These are phyloP conservation scores for Colletotrichum endophyticum DNA, from an alignment of 2,329 filamentous ascomycete genomes.

Conservation along the genomic window DNA sequence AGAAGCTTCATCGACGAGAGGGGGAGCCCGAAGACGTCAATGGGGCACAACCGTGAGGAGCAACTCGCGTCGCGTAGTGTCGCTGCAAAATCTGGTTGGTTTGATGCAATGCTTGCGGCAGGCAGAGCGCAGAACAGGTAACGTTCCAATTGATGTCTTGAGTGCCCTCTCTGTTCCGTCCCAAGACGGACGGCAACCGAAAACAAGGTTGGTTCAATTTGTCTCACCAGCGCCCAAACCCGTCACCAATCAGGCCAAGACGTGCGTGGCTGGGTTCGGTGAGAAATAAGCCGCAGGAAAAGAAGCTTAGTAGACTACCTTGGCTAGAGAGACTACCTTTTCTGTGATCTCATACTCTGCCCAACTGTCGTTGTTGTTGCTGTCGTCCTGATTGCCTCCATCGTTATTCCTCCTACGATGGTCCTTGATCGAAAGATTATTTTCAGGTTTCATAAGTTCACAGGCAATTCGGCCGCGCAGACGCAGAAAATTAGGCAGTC, in stretches of 20 bases:
- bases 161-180: background rate
- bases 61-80: background rate
- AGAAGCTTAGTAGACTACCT: background rate
- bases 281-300: background rate
- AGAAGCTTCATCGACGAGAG: background rate
- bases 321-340: background rate
- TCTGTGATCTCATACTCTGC: background rate
- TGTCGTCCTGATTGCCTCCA: background rate
- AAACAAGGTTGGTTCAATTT: background rate
- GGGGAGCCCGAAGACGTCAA: background rate
- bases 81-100: background rate
- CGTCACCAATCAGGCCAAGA: background rate
- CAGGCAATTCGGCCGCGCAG: background rate
- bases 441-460: fast-evolving
- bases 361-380: background rate
- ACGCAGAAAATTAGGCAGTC: background rate
- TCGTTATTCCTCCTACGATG: background rate
- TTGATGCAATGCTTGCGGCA: background rate
- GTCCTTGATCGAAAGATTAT: background rate
- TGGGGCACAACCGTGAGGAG: background rate
- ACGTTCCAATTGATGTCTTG: background rate
- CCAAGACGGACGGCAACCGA: background rate
- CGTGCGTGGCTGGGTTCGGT: background rate
- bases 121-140: background rate
- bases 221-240: background rate